Conservation (phyloP, 148 eudicot species). For the Drosera capensis region DNA sequence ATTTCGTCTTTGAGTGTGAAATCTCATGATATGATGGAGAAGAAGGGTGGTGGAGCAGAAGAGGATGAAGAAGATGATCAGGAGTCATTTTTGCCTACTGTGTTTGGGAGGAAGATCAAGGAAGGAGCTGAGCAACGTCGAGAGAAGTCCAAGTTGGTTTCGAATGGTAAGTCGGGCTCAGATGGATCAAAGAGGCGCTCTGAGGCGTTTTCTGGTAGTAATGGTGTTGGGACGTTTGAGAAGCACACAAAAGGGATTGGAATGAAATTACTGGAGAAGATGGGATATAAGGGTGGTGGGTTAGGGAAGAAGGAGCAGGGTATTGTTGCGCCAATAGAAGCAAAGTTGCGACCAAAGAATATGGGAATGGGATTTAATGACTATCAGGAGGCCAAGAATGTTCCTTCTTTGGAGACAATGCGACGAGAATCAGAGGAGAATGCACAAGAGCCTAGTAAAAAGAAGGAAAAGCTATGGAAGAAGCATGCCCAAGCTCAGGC, state of each 20-base stretch:
- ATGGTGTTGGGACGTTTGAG: constrained; percentile 44
- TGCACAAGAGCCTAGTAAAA: constrained; percentile 15
- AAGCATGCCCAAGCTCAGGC: constrained; percentile 32
- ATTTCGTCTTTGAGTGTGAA: constrained; percentile 5
- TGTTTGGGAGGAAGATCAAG: constrained; percentile 58
- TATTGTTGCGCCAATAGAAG: constrained; percentile 71
- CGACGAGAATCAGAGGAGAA: constrained; percentile 36
- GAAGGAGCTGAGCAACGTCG: constrained; percentile 51
- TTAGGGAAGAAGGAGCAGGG: constrained; percentile 79
- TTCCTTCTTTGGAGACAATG: constrained; percentile 16
- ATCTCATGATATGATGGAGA: not conserved
- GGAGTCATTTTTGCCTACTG: constrained; percentile 39
- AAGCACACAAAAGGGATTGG: constrained; percentile 77
- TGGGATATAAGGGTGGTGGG: constrained; percentile 86
- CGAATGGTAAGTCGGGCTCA: constrained; percentile 14
- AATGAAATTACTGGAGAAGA: constrained; percentile 52
- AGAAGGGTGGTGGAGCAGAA: constrained; percentile 1
- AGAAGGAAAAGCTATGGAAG: constrained; percentile 47
- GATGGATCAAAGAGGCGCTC: constrained; percentile 18
- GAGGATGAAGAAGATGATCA: constrained; percentile 9
- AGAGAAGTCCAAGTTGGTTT: constrained; percentile 33
- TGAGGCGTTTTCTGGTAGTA: constrained; percentile 13
- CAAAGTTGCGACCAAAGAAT: constrained; percentile 57
- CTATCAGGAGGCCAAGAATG: constrained; percentile 32
- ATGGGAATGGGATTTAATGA: constrained; percentile 94